Percentiles rank a stretch among this genome's conserved stretches.
phyloP scores from a whole-genome alignment of 2,329 filamentous ascomycete species.

The Curvularia verruculosa region DNA sequence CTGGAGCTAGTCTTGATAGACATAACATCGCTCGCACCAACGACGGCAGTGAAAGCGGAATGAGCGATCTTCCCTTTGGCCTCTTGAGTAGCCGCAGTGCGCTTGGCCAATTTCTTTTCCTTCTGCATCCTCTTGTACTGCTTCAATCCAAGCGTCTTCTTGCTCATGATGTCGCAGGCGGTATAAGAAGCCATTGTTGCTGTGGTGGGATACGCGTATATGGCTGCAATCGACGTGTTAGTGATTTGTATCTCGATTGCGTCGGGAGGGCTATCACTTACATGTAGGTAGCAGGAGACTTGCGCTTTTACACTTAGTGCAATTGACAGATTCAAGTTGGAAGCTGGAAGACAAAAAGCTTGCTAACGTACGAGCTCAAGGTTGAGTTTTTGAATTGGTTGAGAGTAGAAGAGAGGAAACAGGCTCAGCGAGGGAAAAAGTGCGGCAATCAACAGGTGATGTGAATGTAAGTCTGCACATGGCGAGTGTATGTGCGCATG shows the following conservation, averaged over 20 bases:
- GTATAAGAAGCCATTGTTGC: background rate
- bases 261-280: background rate
- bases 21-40: background rate
- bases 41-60: background rate
- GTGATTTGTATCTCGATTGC: background rate
- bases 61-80: background rate
- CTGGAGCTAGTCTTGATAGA: too few species aligned
- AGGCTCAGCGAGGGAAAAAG: background rate
- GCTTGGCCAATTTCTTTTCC: slow-evolving; percentile 5
- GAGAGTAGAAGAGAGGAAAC: background rate
- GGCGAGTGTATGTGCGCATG: background rate
- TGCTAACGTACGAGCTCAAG: background rate
- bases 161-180: background rate
- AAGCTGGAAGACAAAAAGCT: background rate
- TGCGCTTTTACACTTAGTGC: background rate
- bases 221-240: background rate
- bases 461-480: background rate
- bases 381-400: background rate
- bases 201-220: background rate
- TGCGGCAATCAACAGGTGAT: background rate
- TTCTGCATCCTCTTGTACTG: slow-evolving; percentile 13
- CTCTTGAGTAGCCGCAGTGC: slow-evolving; percentile 4
- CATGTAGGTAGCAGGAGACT: background rate
- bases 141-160: slow-evolving; percentile 13
- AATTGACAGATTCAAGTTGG: background rate